Percentiles rank a stretch among this genome's conserved stretches.
phyloP scores from a whole-genome alignment of 2,329 filamentous ascomycete genomes.

The Colletotrichum graminicola region DNA sequence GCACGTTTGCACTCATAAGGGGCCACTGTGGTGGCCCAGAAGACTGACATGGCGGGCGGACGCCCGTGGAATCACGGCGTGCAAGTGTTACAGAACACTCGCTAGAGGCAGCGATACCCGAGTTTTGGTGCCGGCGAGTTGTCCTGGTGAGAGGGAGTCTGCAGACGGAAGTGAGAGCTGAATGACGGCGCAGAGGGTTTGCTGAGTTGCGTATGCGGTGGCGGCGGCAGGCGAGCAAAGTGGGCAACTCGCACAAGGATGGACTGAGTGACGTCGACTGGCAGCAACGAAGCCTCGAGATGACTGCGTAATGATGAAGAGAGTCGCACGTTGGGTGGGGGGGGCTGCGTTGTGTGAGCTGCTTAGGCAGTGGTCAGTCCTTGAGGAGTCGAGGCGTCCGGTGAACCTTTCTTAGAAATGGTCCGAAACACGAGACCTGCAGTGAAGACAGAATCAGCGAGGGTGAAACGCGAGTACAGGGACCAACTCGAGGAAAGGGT shows the following conservation, averaged over 20 bases:
- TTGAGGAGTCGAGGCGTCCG: not conserved
- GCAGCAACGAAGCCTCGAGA: slow-evolving; percentile 21
- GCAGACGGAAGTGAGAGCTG: slow-evolving; percentile 27
- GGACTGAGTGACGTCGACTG: slow-evolving; percentile 37
- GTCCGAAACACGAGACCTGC: slow-evolving; percentile 3
- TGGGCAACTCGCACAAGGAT: slow-evolving; percentile 28
- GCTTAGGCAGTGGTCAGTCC: slow-evolving; percentile 12
- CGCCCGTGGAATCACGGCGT: slow-evolving; percentile 37
- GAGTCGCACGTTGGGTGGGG: slow-evolving; percentile 31
- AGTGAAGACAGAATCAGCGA: not conserved
- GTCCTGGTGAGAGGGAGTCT: slow-evolving; percentile 23
- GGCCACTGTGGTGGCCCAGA: not conserved
- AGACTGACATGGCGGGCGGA: slow-evolving; percentile 35
- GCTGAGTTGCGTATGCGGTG: slow-evolving; percentile 22
- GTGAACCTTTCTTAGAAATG: not conserved
- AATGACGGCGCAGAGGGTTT: slow-evolving; percentile 27
- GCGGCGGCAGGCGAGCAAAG: slow-evolving; percentile 27
- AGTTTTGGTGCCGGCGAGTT: slow-evolving; percentile 19
- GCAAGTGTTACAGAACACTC: slow-evolving; percentile 10
- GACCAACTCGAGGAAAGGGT: slow-evolving; percentile 5
- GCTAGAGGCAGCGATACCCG: slow-evolving; percentile 9
- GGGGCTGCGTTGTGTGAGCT: slow-evolving; percentile 21
- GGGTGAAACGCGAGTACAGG: not conserved
- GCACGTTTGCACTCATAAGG: slow-evolving; percentile 5
- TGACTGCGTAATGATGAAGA: slow-evolving; percentile 17